These are phyloP conservation scores for Chaetomiaceae sp. DNA, from an alignment of 2,329 filamentous ascomycete species.

Conservation along the genomic window DNA sequence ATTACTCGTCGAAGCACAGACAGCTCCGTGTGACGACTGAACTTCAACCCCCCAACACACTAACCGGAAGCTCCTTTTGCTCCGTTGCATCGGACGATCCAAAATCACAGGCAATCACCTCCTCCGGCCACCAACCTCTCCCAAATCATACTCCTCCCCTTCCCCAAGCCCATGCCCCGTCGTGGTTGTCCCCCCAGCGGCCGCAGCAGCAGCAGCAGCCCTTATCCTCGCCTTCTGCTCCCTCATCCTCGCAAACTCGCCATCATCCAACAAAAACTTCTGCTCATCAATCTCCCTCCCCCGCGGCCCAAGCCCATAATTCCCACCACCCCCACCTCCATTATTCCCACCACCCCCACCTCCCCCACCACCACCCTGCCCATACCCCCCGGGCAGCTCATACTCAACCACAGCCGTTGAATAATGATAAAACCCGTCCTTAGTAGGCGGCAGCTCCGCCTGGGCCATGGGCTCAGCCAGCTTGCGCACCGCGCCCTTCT, in stretches of 20 bases:
- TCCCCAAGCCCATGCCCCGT: conserved; percentile 3
- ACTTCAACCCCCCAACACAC: too few relatives aligned
- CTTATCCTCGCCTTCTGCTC: conserved; percentile 20
- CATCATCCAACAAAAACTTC: conserved; percentile 27
- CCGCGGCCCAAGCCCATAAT: too few relatives aligned
- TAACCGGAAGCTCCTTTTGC: too few relatives aligned
- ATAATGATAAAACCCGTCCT: conserved; percentile 28
- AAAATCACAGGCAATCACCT: conserved; percentile 3
- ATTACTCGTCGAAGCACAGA: too few relatives aligned
- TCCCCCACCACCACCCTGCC: conserved; percentile 2
- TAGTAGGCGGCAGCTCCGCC: conserved; percentile 28
- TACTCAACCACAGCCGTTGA: conserved; percentile 22
- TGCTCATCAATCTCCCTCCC: conserved; percentile 26
- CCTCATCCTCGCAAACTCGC: conserved; percentile 22
- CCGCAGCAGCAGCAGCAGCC: conserved; percentile 1
- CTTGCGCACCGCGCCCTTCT: conserved; percentile 27
- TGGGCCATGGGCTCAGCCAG: conserved; percentile 24
- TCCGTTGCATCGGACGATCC: background rate
- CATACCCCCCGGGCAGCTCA: conserved; percentile 25
- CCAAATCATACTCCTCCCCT: conserved; percentile 16
- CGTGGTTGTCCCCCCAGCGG: background rate
- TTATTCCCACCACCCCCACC: background rate
- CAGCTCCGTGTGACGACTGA: too few relatives aligned
- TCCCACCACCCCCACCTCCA: background rate
- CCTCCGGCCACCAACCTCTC: background rate